Conservation (phyloP, 768 basidiomycete genomes). For the Auricularia auricula-judae region DNA sequence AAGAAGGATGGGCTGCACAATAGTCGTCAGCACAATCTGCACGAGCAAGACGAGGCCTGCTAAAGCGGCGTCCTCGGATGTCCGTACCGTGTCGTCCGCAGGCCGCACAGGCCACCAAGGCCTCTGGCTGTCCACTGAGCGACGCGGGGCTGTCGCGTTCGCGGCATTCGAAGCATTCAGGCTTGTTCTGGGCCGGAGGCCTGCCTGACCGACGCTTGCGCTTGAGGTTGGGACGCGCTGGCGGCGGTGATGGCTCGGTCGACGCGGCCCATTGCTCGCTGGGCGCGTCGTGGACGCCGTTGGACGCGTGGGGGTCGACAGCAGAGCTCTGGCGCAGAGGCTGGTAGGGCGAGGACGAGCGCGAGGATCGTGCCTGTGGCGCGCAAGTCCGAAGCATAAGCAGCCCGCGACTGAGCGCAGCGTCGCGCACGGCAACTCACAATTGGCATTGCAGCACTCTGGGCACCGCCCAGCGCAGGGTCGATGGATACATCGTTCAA, state of each 20-base stretch:
- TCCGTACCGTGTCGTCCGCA: background rate
- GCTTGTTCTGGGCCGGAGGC: background rate
- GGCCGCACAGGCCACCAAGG: background rate
- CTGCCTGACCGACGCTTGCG: background rate
- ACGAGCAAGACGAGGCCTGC: too few relatives aligned
- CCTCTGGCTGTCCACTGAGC: background rate
- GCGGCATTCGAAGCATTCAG: background rate
- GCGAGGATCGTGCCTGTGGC: background rate
- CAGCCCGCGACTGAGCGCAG: too few relatives aligned
- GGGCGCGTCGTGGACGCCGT: background rate
- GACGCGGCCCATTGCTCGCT: too few relatives aligned
- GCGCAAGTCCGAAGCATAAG: background rate
- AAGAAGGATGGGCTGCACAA: conserved; percentile 70
- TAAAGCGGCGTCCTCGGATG: too few relatives aligned
- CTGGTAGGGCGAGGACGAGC: background rate
- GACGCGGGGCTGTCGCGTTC: background rate
- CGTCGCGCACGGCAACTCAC: too few relatives aligned
- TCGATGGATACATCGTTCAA: too few relatives aligned
- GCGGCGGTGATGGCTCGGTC: background rate
- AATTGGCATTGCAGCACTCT: too few relatives aligned
- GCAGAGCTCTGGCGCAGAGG: background rate
- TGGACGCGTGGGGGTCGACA: background rate
- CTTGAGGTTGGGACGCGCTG: background rate
- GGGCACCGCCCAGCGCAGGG: too few relatives aligned
- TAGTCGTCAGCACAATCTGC: background rate